Base-by-base conservation (phyloP, 2,329 filamentous ascomycete species). In the Periconia macrospinosa region DNA sequence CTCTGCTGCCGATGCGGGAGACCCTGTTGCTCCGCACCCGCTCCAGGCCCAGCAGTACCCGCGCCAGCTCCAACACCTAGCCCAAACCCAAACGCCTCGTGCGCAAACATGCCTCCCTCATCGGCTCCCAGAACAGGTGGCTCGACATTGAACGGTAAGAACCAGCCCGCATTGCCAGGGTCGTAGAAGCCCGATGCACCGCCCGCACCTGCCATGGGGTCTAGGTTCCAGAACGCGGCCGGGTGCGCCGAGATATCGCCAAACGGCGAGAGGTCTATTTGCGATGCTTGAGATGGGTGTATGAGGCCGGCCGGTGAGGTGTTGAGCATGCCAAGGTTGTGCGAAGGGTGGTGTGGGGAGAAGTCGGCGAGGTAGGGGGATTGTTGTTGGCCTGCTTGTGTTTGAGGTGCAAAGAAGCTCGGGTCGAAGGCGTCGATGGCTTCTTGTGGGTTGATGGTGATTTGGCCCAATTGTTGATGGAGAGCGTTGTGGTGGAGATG, bases 121-220 rank as follows among this genome's bases (percentile, higher is more conserved):
- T 76, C 74, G 1, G 33, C 33, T 1, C 70, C 75, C 18, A 71
- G 50, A 9, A 61, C 61, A 0, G 89, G 86, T 18, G 91, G 90
- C 54, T 94, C 90, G 75, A 96, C 86, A 69, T 96, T 95, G 75
- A 96, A 96, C 1, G 92, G 91, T 79, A 96, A 86, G 72, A 95
- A 96, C 90, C 92, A 97, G 10, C 54, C 54, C 6, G 89, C 90
- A 49, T 87, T 88, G 44, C 74, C 76, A 1, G 76, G 75, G 53
- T 79, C 76, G 55, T 67, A 65, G 56, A 72, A 70, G 7, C 68
- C 64, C 2, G 17, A 20, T 33, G 3, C 43, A 19, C 60, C 61
- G 1, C 33, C 49, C n/a, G 57, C 59, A 48, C 69, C 58, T 30
- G 63, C 66, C 55, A 68, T 61, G n/a, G 65, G 60, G 27, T 73